Conservation (phyloP, 345 rosid species). For the Linum lewisii region DNA sequence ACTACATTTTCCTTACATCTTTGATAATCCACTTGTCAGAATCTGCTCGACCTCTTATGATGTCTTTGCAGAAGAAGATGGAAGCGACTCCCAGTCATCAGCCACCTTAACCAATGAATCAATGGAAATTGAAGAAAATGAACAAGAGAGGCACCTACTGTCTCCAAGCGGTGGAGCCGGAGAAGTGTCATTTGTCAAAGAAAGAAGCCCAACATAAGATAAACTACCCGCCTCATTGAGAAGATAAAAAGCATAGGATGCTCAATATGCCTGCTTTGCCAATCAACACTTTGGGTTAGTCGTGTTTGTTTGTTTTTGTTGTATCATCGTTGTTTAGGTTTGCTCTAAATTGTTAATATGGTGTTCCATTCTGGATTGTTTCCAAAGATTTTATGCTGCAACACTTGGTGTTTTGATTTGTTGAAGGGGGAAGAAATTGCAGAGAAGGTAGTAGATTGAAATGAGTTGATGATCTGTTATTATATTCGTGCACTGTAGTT, state of each 20-base stretch:
- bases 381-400: too few relatives aligned
- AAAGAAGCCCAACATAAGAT: conserved; percentile 18
- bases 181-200: conserved; percentile 51
- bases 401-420: too few relatives aligned
- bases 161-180: conserved; percentile 20
- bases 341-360: too few relatives aligned
- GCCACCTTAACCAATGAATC: conserved; percentile 26
- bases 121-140: conserved; percentile 37
- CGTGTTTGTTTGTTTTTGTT: too few relatives aligned
- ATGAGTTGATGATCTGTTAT: too few relatives aligned
- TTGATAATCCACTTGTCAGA: not conserved
- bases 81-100: conserved; percentile 32
- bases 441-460: too few relatives aligned
- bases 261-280: too few relatives aligned
- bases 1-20: not conserved
- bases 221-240: not conserved
- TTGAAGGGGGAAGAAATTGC: too few relatives aligned
- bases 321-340: too few relatives aligned
- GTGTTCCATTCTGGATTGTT: too few relatives aligned
- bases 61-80: conserved; percentile 34
- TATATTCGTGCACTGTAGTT: too few relatives aligned
- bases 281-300: too few relatives aligned
- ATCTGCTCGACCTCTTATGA: not conserved
- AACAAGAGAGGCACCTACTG: conserved; percentile 45
- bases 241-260: not conserved